phyloP scores from a whole-genome alignment of 192 early-diverging fungal genomes.

The Backusella morwellensis region DNA sequence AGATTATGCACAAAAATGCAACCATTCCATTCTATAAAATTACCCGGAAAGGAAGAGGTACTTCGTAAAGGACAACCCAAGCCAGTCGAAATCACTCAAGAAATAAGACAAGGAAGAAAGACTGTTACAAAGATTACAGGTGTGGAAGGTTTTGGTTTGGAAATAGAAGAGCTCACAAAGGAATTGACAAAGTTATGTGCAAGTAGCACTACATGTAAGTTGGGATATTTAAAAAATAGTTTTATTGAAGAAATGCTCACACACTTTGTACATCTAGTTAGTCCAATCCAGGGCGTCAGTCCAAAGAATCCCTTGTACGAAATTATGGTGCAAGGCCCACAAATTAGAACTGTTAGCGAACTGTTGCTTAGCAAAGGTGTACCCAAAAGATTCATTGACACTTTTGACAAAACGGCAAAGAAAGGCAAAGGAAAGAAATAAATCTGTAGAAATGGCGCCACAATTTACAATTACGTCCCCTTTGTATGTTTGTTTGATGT shows the following conservation, averaged over 20 bases:
- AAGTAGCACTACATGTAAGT: slow-evolving; percentile 59
- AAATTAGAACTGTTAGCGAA: slow-evolving; percentile 58
- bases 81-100: slow-evolving; percentile 46
- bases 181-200: slow-evolving; percentile 65
- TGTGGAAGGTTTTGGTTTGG: slow-evolving; percentile 60
- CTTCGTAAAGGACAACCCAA: slow-evolving; percentile 35
- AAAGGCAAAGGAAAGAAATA: slow-evolving; percentile 37
- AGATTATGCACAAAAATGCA: slow-evolving; percentile 51
- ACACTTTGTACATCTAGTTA: slow-evolving; percentile 34
- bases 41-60: slow-evolving; percentile 45
- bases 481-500: background rate
- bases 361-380: slow-evolving; percentile 48
- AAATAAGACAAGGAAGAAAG: slow-evolving; percentile 63
- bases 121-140: slow-evolving; percentile 63
- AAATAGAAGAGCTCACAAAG: slow-evolving; percentile 58
- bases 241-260: background rate
- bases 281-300: slow-evolving; percentile 46
- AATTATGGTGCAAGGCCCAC: slow-evolving; percentile 77
- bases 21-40: slow-evolving; percentile 45
- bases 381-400: slow-evolving; percentile 49
- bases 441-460: background rate
- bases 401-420: slow-evolving; percentile 35
- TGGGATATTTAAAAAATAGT: background rate
- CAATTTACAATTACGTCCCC: background rate
- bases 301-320: slow-evolving; percentile 57